A percentile compares a stretch with the other conserved stretches of the same genome.
Conservation (phyloP, 2,329 filamentous ascomycete species). For the Sclerotinia spermophila region DNA sequence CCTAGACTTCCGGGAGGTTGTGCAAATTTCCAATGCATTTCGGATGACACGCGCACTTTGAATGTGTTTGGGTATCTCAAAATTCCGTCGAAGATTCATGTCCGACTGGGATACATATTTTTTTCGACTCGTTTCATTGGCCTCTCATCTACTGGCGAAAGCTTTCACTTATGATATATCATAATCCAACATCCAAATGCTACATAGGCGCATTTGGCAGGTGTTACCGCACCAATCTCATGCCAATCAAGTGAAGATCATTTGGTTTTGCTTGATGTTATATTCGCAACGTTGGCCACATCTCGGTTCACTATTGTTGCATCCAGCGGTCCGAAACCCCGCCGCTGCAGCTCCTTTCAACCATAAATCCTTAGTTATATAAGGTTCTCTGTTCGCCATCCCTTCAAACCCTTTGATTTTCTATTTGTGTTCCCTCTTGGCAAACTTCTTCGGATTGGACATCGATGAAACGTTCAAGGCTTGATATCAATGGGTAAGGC, state of each 20-base stretch:
- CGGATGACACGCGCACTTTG: background rate
- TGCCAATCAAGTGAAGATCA: background rate
- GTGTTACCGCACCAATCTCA: conserved; percentile 8
- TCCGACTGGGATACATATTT: background rate
- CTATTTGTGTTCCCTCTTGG: background rate
- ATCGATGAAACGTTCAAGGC: background rate
- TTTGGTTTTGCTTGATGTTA: background rate
- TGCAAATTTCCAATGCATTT: background rate
- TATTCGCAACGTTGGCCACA: background rate
- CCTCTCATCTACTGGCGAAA: background rate
- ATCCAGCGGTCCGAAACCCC: background rate
- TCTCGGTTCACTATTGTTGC: background rate
- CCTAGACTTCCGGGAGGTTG: background rate
- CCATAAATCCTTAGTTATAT: background rate
- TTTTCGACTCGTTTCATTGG: background rate
- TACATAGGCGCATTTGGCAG: background rate
- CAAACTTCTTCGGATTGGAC: background rate
- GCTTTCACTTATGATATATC: conserved; percentile 10
- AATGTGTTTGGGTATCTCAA: background rate
- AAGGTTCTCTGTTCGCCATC: too few species aligned
- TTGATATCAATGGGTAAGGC: too few species aligned
- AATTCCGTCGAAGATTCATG: background rate
- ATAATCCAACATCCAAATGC: background rate
- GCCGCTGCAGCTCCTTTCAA: background rate
- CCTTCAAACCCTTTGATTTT: background rate